These are phyloP conservation scores for Dictyostelium purpureum DNA, from an alignment of 78 protist species.

Conservation along the genomic window DNA sequence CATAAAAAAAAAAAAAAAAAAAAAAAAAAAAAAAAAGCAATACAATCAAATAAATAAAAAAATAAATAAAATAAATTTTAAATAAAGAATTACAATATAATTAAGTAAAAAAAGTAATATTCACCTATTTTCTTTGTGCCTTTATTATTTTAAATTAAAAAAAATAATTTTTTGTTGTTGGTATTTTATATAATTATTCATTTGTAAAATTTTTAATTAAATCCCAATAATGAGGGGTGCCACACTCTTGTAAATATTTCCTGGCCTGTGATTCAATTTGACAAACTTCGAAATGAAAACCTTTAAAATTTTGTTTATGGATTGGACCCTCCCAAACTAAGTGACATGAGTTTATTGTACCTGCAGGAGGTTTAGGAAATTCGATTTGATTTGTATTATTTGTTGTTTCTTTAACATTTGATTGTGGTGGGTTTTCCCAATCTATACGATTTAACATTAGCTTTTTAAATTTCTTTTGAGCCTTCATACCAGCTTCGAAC, in stretches of 20 bases:
- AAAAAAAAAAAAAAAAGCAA: too few relatives aligned
- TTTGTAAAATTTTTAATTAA: conserved; percentile 31
- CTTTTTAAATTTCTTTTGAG: conserved; percentile 34
- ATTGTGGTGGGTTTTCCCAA: conserved; percentile 60
- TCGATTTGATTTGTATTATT: not conserved
- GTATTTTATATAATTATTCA: too few relatives aligned
- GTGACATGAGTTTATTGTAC: conserved; percentile 30
- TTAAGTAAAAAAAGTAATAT: too few relatives aligned
- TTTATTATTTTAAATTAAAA: too few relatives aligned
- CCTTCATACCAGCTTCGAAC: conserved; percentile 58
- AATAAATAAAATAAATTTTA: too few relatives aligned
- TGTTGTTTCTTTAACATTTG: not conserved
- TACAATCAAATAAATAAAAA: too few relatives aligned
- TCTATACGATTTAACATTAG: conserved; percentile 23
- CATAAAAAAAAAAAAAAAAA: too few relatives aligned
- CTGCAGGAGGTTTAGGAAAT: not conserved
- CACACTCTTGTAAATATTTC: conserved; percentile 29
- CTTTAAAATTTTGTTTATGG: conserved; percentile 21
- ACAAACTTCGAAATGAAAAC: not conserved
- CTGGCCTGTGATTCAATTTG: conserved; percentile 48
- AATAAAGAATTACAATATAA: too few relatives aligned
- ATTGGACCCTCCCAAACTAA: conserved; percentile 77
- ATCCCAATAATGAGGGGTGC: conserved; percentile 70
- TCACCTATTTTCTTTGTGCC: too few relatives aligned
- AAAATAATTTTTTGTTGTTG: too few relatives aligned